A percentile compares a stretch with the other conserved stretches of the same genome.
phyloP scores from a whole-genome alignment of 129 eudicot genomes.

The Erigeron canadensis region DNA sequence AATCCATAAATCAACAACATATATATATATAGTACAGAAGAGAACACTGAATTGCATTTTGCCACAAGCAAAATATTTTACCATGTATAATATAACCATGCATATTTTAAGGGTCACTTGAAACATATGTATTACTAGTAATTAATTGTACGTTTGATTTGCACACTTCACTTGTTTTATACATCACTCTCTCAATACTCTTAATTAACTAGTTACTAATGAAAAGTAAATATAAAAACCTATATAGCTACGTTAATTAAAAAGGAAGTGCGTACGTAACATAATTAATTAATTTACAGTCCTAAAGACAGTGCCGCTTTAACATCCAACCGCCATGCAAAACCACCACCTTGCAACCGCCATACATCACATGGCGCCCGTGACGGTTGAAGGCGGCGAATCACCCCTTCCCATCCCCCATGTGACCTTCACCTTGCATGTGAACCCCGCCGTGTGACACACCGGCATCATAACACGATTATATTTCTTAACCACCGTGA shows the following conservation, averaged over 20 bases:
- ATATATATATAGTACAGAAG: too few species aligned
- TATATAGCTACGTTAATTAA: not conserved
- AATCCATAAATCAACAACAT: too few species aligned
- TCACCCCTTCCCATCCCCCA: slow-evolving; percentile 38
- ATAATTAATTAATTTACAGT: slow-evolving; percentile 10
- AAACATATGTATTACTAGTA: too few species aligned
- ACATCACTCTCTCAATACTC: too few species aligned
- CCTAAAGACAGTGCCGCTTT: slow-evolving; percentile 68
- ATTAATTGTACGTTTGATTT: too few species aligned
- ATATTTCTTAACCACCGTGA: slow-evolving; percentile 37
- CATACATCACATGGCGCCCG: slow-evolving; percentile 86
- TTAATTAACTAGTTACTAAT: too few species aligned
- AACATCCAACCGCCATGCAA: slow-evolving; percentile 80
- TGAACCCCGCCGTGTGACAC: slow-evolving; percentile 44
- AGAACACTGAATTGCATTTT: too few species aligned
- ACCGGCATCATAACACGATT: slow-evolving; percentile 43
- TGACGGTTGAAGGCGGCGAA: slow-evolving; percentile 17
- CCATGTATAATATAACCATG: too few species aligned
- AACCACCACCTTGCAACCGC: slow-evolving; percentile 68
- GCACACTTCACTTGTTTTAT: too few species aligned
- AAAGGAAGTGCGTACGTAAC: not conserved
- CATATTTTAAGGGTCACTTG: too few species aligned
- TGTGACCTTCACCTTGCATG: slow-evolving; percentile 69
- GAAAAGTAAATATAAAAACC: not conserved
- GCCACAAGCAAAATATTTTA: too few species aligned